Percentiles rank a stretch among this genome's conserved stretches.
phyloP scores from a whole-genome alignment of 1,284 basidiomycete species.

The Marasmius fiardii region DNA sequence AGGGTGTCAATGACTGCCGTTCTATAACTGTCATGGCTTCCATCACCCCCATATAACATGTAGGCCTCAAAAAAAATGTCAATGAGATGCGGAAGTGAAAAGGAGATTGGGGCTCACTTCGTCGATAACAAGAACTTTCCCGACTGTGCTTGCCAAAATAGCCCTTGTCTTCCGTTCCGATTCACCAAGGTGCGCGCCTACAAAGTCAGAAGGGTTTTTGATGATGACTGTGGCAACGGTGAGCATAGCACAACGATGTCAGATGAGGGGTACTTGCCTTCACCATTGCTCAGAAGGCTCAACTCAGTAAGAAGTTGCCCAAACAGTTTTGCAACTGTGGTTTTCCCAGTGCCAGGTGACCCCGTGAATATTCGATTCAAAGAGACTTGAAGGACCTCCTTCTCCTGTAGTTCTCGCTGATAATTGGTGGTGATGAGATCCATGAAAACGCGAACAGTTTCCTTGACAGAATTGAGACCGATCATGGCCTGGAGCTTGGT shows the following conservation, averaged over 20 bases:
- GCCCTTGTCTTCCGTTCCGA: slow-evolving; percentile 63
- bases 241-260: slow-evolving; percentile 1
- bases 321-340: slow-evolving; percentile 62
- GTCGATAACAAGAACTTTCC: slow-evolving; percentile 66
- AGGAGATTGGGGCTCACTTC: slow-evolving; percentile 39
- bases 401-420: slow-evolving; percentile 52
- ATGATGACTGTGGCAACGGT: slow-evolving; percentile 42
- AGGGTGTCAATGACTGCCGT: slow-evolving; percentile 69
- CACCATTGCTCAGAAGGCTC: slow-evolving; percentile 59
- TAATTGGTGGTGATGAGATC: slow-evolving; percentile 51
- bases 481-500: slow-evolving; percentile 48
- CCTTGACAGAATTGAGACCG: slow-evolving; percentile 55
- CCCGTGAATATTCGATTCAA: slow-evolving; percentile 64
- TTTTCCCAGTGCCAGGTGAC: slow-evolving; percentile 66
- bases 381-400: slow-evolving; percentile 47
- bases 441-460: slow-evolving; percentile 46
- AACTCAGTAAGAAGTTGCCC: slow-evolving; percentile 59
- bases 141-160: slow-evolving; percentile 51
- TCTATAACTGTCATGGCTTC: slow-evolving; percentile 46
- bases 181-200: slow-evolving; percentile 49
- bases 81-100: neutral
- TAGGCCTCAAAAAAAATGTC: slow-evolving; percentile 45
- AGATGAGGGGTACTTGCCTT: slow-evolving; percentile 40
- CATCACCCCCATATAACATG: slow-evolving; percentile 47
- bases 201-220: slow-evolving; percentile 65